Evolutionary conservation across 164 flowering plant species (phyloP), one percentile per base, ranked within the genome.

Genomic region (Vitis amurensis): DNA sequence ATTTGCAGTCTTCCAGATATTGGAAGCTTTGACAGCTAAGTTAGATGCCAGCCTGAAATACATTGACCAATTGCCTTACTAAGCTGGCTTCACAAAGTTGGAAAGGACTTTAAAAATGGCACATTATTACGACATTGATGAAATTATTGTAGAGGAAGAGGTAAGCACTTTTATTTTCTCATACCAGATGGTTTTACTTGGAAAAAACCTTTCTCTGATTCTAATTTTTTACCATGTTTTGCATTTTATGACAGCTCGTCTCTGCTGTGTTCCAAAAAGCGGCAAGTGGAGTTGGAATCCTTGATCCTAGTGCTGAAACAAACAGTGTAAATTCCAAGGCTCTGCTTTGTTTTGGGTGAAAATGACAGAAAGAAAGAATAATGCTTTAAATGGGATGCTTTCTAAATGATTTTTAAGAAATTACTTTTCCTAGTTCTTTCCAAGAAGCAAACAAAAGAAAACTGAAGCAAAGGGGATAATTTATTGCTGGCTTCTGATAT

Each of bases 61-160:
- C 50, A 14, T 31, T 14, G 11, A 37, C 44, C 44, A 37, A 37
- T 13, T 61, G n/a, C 64, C 7, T 12, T 13, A 37, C 1, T 48
- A 50, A 11, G 37, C 11, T 29, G 56, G 48, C 4, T 56, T 44
- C 17, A 17, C 8, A 31, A 29, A 64, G 10, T 57, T 6, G 12
- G 50, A 59, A 29, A 23, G 37, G 51, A 29, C 31, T 51, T 57
- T 17, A 59, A 47, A 44, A 59, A 91, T 91, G 98, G 79, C 89
- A 19, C 71, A 72, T 15, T 94, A 91, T 73, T 91, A 83, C 56
- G 84, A 90, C 69, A 67, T 90, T 59, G 93, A 90, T 77, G 97
- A 90, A 68, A 91, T 94, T 69, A 76, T 90, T 47, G 82, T 83
- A 59, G 97, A 90, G 61, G 98, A 89, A 57, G 96, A 91, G 96